Evolutionary conservation across 805 yeast genomes (phyloP).

Genomic region (Torulaspora gathmanii): DNA sequence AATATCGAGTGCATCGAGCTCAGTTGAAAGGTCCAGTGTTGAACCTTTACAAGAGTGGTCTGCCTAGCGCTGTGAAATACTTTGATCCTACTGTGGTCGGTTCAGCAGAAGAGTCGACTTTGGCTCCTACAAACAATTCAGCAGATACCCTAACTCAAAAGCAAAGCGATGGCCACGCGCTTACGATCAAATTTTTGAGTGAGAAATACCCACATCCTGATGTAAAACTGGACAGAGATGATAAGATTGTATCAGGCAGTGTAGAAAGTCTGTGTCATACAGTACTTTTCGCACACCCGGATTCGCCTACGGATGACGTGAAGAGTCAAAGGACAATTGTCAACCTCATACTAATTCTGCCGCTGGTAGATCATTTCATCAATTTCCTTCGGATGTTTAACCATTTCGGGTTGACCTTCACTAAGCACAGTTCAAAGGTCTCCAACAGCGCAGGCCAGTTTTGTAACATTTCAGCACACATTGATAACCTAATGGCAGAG

Average conservation of each 20-base stretch:
- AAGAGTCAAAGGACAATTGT: constrained; percentile 18
- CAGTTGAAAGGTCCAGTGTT: constrained; percentile 67
- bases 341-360: constrained; percentile 49
- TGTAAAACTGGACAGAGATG: constrained; percentile 45
- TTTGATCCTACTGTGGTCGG: constrained; percentile 34
- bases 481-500: constrained; percentile 42
- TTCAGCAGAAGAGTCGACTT: background rate
- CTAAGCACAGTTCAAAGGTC: constrained; percentile 26
- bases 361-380: constrained; percentile 48
- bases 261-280: constrained; percentile 76
- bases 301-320: constrained; percentile 30
- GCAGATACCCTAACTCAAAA: constrained; percentile 2
- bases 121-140: background rate
- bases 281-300: constrained; percentile 50
- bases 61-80: constrained; percentile 41
- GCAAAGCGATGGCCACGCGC: constrained; percentile 1
- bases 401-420: constrained; percentile 39
- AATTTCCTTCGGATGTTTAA: constrained; percentile 43
- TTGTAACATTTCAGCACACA: constrained; percentile 29
- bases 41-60: constrained; percentile 54
- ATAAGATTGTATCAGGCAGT: constrained; percentile 50
- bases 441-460: constrained; percentile 23
- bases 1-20: constrained; percentile 49
- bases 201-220: constrained; percentile 60
- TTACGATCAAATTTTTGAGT: constrained; percentile 35